Evolutionary conservation across 1,284 basidiomycete genomes (phyloP), one percentile per base, ranked within the genome.

Genomic region (Puccinia novopanici): DNA sequence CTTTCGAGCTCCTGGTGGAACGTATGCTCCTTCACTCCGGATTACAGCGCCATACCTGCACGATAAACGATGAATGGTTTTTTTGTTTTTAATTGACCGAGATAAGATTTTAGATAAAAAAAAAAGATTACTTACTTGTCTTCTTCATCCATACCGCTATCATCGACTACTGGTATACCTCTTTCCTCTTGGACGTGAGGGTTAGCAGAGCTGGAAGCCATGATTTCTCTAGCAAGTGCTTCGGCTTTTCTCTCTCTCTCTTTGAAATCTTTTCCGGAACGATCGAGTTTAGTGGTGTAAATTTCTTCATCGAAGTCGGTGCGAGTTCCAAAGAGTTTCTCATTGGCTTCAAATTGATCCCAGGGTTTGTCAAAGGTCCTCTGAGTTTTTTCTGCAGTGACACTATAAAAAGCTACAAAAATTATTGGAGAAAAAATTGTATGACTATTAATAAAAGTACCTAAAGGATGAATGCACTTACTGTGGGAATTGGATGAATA

Each of bases 321-420:
- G 84, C 89, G 94, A 82, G 95, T 91, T 24, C 97, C 97, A 85
- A 98, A 98, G 82, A 94, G 88, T 83, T 92, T 89, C 86, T 98
- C 95, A 86, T 99, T 99, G 78, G 89, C 93, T 57, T 92, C 92
- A 84, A 99, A 99, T 87, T 99, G 96, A 86, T 99, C 95, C 96
- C 97, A 99, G 0, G 88, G 87, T 48, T 78, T 77, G 50, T 68
- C 77, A 19, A 75, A 80, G 45, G 68, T 79, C n/a, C 82, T 81
- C n/a, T n/a, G n/a, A n/a, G n/a, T n/a, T n/a, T n/a, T n/a, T n/a
- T 27, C 80, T 57, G 37, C 40, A n/a, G n/a, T n/a, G n/a, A n/a
- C n/a, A n/a, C n/a, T n/a, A n/a, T n/a, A n/a, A n/a, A n/a, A n/a
- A n/a, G n/a, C n/a, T n/a, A n/a, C n/a, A n/a, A n/a, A n/a, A n/a